Evolutionary conservation across 768 basidiomycete species (phyloP), one percentile per base, ranked within the genome.

Genomic region (Cyclocybe cylindracea): DNA sequence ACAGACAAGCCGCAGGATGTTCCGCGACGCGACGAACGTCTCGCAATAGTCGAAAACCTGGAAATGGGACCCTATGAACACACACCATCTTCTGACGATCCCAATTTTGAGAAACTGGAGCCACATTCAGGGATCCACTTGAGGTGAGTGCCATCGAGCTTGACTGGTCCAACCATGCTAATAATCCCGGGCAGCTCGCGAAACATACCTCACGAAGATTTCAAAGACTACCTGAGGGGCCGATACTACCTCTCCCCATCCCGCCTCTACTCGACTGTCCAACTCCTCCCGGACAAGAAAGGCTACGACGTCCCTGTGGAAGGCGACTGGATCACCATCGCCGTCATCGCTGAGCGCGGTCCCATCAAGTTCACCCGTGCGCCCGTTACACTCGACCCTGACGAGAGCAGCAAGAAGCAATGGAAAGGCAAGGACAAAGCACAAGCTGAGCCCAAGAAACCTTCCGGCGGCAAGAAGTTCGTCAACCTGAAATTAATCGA

Each of bases 241-340:
- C 85, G 96, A 40, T 97, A 87, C 69, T 92, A 90, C 63, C 77
- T 99, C 39, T 86, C 93, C 0, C 94, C 94, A 0, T 95, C 94
- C 1, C 84, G 77, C 14, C 75, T 99, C 34, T 99, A 99, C 71
- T 93, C 94, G 7, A 80, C 86, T 41, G 78, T 94, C 39, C 85
- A 89, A 8, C 80, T 89, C 0, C 78, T 86, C 10, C 83, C 87
- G 0, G 84, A 90, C 63, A 87, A 89, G 57, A 85, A 89, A 51
- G 86, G 85, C 13, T 96, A 94, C 66, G 94, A 98, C 40, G 82
- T 99, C 1, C 95, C 96, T 8, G 86, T 98, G 1, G 82, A 83
- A 5, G 91, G 91, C 2, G 97, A 98, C 67, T 98, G 93, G 90
- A 80, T 98, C 38, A 95, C 94, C 5, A 91, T 99, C 42, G 96